A percentile compares a stretch with the other conserved stretches of the same genome.
Evolutionary conservation across 345 rosid genomes (phyloP).

Genomic region (Acer negundo): DNA sequence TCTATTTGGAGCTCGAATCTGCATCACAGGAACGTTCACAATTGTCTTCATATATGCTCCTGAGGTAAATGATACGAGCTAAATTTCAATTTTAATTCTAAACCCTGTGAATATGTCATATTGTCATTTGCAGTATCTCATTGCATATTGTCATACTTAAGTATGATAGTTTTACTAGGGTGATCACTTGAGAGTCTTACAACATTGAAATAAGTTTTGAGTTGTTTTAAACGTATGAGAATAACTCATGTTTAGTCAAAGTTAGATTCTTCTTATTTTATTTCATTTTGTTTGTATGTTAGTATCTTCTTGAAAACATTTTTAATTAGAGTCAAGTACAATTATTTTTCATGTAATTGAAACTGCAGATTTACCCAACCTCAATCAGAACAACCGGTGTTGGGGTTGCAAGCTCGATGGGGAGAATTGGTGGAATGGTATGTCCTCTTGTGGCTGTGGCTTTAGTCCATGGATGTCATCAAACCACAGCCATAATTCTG

Average conservation of each 20-base stretch:
- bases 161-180: neutral
- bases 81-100: neutral
- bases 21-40: conserved; percentile 80
- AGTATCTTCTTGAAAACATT: conserved; percentile 5
- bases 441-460: conserved; percentile 90
- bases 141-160: neutral
- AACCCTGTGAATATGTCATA: neutral
- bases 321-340: neutral
- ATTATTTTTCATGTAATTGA: neutral
- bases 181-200: neutral
- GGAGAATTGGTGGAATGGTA: conserved; percentile 89
- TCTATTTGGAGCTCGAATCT: conserved; percentile 80
- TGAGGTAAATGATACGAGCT: conserved; percentile 49
- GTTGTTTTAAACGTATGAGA: neutral
- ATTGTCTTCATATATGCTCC: conserved; percentile 83
- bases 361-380: conserved; percentile 76
- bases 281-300: conserved; percentile 2
- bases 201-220: neutral
- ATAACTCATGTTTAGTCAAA: neutral
- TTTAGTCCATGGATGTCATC: conserved; percentile 86
- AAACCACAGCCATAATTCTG: conserved; percentile 58
- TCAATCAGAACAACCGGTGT: conserved; percentile 84
- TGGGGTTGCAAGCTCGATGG: conserved; percentile 80
- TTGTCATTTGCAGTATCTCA: too few species aligned
- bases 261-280: neutral